Base-by-base conservation (phyloP, 257 asterid genomes). In the Rhazya stricta region DNA sequence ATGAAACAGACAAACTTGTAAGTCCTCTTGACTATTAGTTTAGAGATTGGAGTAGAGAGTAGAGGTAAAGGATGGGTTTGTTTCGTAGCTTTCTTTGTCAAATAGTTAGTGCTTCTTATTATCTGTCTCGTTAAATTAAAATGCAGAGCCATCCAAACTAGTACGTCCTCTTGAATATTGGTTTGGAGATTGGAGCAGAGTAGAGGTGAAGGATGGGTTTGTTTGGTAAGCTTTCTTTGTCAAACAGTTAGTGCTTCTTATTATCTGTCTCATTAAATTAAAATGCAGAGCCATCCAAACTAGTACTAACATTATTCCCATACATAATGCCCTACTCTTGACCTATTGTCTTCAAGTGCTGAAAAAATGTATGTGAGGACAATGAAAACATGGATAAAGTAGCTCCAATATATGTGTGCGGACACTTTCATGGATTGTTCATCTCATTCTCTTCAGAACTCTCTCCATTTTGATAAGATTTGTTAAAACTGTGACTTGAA, bases 221-320 rank as follows among this genome's bases (percentile, higher is more conserved):
- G 67, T 72, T 54, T 72, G 76, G 77, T 58, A 15, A 57, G 32
- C 62, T 71, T 16, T 71, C 74, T 18, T 30, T 25, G 34, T 57
- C 76, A 56, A 41, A 19, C 56, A 39, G 3, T 56, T 41, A 57
- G 41, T 54, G 68, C 68, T 2, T 72, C 25, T 25, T 32, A 10
- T 18, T 58, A 71, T 72, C 76, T 37, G 53, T 53, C 54, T 68
- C 4, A n/a, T 0, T 43, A 29, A 46, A 69, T 46, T 21, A 10
- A 8, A 25, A 68, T 34, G 5, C 32, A 11, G 48, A 51, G 36
- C 43, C 42, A 54, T 21, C 36, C 75, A 71, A 71, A 71, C 63
- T 34, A 12, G 21, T 32, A 45, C 39, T 12, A 39, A 60, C 67
- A 29, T 11, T 60, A n/a, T n/a, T 12, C 39, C 29, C 67, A 29